phyloP scores from a whole-genome alignment of 331 rosid genomes.

The Quercus lobata region DNA sequence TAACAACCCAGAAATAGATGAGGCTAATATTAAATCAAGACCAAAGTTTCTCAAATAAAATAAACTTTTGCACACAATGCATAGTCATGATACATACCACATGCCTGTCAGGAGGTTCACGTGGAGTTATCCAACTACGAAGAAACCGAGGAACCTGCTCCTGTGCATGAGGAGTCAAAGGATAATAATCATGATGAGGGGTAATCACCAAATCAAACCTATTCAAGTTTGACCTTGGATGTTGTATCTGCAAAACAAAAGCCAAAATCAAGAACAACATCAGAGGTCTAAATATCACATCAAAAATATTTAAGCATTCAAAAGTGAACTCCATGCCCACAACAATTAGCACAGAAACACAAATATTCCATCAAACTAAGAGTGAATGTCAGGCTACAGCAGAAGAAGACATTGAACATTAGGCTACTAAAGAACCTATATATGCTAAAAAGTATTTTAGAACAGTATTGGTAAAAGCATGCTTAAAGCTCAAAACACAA shows the following conservation, averaged over 20 bases:
- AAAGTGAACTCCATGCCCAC: neutral
- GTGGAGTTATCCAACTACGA: conserved; percentile 83
- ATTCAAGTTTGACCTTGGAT: conserved; percentile 74
- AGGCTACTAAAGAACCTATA: neutral
- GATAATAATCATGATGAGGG: conserved; percentile 88
- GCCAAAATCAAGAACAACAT: neutral
- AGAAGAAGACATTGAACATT: neutral
- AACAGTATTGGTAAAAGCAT: neutral
- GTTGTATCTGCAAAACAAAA: conserved; percentile 56
- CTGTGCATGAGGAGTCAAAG: conserved; percentile 71
- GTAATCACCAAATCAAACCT: conserved; percentile 90
- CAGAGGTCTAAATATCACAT: conserved; percentile 3
- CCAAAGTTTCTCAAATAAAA: neutral
- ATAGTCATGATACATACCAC: conserved; percentile 57
- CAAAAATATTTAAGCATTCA: neutral
- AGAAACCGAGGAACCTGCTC: conserved; percentile 77
- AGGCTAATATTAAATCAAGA: conserved; percentile 13
- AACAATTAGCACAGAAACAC: neutral
- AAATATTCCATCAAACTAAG: neutral
- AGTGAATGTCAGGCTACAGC: neutral
- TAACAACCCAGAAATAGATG: neutral
- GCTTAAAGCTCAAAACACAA: no score
- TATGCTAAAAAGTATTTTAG: no score
- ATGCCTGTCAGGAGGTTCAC: conserved; percentile 75
- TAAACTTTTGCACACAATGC: neutral